Conservation (phyloP, 2,329 filamentous ascomycete genomes). For the Harringtonia lauricola region DNA sequence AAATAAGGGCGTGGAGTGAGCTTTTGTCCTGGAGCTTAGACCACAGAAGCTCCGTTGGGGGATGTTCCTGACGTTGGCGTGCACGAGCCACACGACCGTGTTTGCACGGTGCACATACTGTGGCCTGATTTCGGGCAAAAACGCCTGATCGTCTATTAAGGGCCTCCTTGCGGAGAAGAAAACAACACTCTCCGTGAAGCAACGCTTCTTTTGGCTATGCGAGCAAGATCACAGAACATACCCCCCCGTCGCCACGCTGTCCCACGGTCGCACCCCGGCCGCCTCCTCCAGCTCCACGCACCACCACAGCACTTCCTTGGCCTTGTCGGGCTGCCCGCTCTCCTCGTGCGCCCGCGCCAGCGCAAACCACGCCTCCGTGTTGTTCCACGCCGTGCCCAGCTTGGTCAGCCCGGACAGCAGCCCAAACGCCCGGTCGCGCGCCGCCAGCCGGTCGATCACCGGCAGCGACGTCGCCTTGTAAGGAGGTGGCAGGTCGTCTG, state of each 20-base stretch:
- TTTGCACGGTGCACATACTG: too few relatives aligned
- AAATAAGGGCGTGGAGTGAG: not conserved
- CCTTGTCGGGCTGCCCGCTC: conserved; percentile 73
- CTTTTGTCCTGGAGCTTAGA: not conserved
- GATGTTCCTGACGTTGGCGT: not conserved
- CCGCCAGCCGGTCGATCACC: conserved; percentile 71
- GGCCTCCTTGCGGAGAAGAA: too few relatives aligned
- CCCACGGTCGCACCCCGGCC: conserved; percentile 70
- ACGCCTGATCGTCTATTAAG: not conserved
- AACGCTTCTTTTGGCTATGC: too few relatives aligned
- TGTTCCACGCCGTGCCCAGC: conserved; percentile 79
- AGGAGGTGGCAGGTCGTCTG: conserved; percentile 25
- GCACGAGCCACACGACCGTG: not conserved
- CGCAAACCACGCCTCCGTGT: conserved; percentile 85
- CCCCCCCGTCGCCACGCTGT: conserved; percentile 52
- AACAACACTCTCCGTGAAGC: too few relatives aligned
- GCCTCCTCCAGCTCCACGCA: conserved; percentile 90
- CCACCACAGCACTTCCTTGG: conserved; percentile 94
- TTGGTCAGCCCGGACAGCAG: conserved; percentile 76
- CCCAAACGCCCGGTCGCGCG: conserved; percentile 78
- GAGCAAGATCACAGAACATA: conserved; percentile 52
- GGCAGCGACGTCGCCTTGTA: conserved; percentile 53
- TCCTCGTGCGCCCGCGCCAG: conserved; percentile 82
- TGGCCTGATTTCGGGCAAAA: too few relatives aligned
- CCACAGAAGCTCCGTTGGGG: conserved; percentile 3